A percentile compares a stretch with the other conserved stretches of the same genome.
Evolutionary conservation across 1,284 basidiomycete species (phyloP).

Genomic region (Ustilago esculenta): DNA sequence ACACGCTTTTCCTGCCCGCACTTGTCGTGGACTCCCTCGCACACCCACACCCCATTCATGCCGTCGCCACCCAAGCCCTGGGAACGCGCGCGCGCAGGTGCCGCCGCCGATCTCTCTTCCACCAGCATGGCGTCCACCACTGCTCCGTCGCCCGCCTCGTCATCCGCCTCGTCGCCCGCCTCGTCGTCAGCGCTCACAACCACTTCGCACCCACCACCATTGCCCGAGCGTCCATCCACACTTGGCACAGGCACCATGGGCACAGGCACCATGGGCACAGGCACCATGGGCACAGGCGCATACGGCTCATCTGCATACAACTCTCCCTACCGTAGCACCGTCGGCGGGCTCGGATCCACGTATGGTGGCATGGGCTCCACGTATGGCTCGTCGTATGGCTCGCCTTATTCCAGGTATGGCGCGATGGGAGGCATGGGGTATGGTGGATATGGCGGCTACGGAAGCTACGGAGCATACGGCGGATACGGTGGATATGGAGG

Average conservation of each 20-base stretch:
- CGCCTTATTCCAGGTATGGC: conserved; percentile 63
- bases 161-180: conserved; percentile 29
- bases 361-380: conserved; percentile 61
- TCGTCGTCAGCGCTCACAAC: conserved; percentile 28
- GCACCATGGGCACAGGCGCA: conserved; percentile 22
- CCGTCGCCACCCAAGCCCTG: conserved; percentile 66
- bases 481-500: conserved; percentile 50
- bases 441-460: conserved; percentile 49
- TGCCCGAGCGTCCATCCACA: conserved; percentile 63
- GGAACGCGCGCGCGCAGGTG: conserved; percentile 60
- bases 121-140: conserved; percentile 21
- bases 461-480: conserved; percentile 53
- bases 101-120: conserved; percentile 26
- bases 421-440: conserved; percentile 48
- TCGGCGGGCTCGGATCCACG: conserved; percentile 53
- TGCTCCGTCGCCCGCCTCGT: conserved; percentile 18
- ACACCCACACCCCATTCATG: conserved; percentile 20
- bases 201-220: conserved; percentile 44
- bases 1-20: too few relatives aligned
- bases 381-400: conserved; percentile 56
- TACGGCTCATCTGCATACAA: conserved; percentile 39
- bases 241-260: conserved; percentile 18
- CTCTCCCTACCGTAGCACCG: conserved; percentile 44
- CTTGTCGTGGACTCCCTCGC: background rate
- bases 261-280: conserved; percentile 18